These are phyloP conservation scores for Leccinum variicolor DNA, from an alignment of 768 basidiomycete species.

Conservation along the genomic window DNA sequence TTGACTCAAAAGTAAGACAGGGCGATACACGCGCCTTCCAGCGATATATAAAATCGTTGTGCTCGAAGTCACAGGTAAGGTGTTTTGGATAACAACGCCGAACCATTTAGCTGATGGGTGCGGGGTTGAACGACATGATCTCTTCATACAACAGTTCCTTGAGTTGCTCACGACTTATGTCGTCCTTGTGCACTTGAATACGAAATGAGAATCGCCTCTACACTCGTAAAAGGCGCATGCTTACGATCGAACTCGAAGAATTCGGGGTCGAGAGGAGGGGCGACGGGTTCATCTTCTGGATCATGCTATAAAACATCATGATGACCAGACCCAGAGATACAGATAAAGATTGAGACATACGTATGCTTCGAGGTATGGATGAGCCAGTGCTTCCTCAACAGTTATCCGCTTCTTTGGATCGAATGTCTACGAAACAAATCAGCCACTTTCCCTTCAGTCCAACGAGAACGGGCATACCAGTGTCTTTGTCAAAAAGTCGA, in stretches of 20 bases:
- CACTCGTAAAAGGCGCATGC: slow-evolving; percentile 24
- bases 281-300: slow-evolving; percentile 94
- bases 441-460: neutral
- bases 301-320: slow-evolving; percentile 58
- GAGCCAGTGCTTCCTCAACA: slow-evolving; percentile 91
- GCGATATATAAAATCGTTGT: slow-evolving; percentile 4
- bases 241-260: slow-evolving; percentile 97
- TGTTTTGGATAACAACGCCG: neutral
- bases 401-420: slow-evolving; percentile 97
- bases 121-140: slow-evolving; percentile 84
- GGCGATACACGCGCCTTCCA: slow-evolving; percentile 1
- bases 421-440: slow-evolving; percentile 62
- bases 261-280: slow-evolving; percentile 90
- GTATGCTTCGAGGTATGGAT: slow-evolving; percentile 93
- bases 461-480: slow-evolving; percentile 46
- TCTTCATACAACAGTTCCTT: slow-evolving; percentile 94
- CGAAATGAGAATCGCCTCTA: neutral
- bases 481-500: slow-evolving; percentile 80
- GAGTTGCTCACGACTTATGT: slow-evolving; percentile 91
- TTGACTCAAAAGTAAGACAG: neutral
- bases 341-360: slow-evolving; percentile 38
- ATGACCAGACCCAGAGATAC: neutral
- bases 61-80: neutral
- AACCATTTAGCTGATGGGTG: slow-evolving; percentile 41
- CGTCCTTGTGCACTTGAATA: slow-evolving; percentile 82